Evolutionary conservation across 257 asterid genomes (phyloP).

Genomic region (Ilex asprella): DNA sequence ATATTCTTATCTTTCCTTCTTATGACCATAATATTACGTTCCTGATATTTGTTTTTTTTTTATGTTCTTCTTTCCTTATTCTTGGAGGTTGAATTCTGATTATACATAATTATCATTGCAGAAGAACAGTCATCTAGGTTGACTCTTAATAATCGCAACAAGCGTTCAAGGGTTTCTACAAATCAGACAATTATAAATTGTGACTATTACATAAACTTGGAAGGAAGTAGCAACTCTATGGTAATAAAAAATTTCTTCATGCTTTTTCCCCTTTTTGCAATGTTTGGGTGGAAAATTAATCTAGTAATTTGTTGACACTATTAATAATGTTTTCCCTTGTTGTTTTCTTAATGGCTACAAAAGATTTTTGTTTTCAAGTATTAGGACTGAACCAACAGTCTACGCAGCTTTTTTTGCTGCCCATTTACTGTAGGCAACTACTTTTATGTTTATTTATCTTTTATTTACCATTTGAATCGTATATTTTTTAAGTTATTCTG

Average conservation of each 20-base stretch:
- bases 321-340: background rate
- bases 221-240: slow-evolving; percentile 47
- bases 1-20: too few relatives aligned
- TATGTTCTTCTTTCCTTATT: too few relatives aligned
- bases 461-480: too few relatives aligned
- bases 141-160: slow-evolving; percentile 23
- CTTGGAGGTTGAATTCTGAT: background rate
- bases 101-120: slow-evolving; percentile 23
- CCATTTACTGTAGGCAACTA: too few relatives aligned
- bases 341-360: background rate
- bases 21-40: too few relatives aligned
- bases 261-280: background rate
- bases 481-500: too few relatives aligned
- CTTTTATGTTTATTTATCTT: too few relatives aligned
- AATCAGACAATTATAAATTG: slow-evolving; percentile 42
- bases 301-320: background rate
- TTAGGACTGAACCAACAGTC: background rate
- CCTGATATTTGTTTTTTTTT: too few relatives aligned
- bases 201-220: slow-evolving; percentile 52
- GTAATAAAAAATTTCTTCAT: slow-evolving; percentile 26
- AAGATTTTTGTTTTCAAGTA: too few relatives aligned
- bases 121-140: slow-evolving; percentile 39
- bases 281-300: background rate
- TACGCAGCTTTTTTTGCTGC: background rate
- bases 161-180: slow-evolving; percentile 49